Evolutionary conservation across 768 basidiomycete species (phyloP).

Genomic region (Fomitopsis serialis): DNA sequence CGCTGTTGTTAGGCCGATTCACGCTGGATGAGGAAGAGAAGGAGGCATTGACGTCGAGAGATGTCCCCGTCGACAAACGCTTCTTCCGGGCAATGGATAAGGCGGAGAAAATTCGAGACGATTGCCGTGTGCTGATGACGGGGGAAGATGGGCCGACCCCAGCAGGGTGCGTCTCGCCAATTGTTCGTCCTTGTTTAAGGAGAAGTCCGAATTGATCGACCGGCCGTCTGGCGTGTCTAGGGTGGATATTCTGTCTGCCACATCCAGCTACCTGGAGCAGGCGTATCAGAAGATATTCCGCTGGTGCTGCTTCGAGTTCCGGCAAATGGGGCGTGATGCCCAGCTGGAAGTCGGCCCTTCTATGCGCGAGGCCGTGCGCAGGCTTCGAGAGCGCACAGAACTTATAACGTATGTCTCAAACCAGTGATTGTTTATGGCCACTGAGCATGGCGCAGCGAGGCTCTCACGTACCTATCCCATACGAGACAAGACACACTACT

Average conservation of each 20-base stretch:
- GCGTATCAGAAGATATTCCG: conserved; percentile 87
- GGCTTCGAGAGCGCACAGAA: conserved; percentile 75
- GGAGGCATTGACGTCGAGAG: conserved; percentile 70
- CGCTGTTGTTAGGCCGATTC: conserved; percentile 79
- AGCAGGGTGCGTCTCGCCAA: conserved; percentile 52
- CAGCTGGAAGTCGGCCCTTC: conserved; percentile 61
- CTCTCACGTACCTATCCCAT: conserved; percentile 68
- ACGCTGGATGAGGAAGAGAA: conserved; percentile 73
- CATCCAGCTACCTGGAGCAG: conserved; percentile 77
- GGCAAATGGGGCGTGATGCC: conserved; percentile 67
- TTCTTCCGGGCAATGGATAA: conserved; percentile 90
- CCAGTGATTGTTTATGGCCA: neutral
- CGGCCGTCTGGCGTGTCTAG: conserved; percentile 33
- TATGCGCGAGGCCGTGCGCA: conserved; percentile 66
- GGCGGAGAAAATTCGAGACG: conserved; percentile 73
- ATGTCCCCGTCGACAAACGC: conserved; percentile 63
- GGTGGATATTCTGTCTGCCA: conserved; percentile 83
- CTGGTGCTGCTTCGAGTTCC: conserved; percentile 82
- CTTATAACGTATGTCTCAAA: conserved; percentile 54
- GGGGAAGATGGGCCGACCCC: conserved; percentile 77
- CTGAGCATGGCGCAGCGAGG: conserved; percentile 46
- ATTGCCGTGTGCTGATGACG: conserved; percentile 83
- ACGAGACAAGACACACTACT: conserved; percentile 80
- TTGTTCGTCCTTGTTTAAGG: neutral
- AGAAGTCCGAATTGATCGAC: neutral